Conservation (phyloP, 2,329 filamentous ascomycete genomes). For the Penicillium sp. region DNA sequence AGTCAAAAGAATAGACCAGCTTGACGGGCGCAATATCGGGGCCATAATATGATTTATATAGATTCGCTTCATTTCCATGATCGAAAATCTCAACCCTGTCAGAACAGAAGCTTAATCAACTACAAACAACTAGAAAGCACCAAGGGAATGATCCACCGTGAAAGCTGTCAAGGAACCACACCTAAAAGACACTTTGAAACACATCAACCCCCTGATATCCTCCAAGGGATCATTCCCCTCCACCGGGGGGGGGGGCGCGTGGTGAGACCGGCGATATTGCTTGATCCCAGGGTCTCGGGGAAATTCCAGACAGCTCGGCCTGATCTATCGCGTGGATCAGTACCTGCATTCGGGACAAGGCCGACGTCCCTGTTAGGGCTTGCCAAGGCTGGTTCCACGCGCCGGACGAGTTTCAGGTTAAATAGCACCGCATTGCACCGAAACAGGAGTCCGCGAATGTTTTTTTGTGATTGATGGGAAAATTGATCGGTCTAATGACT, state of each 20-base stretch:
- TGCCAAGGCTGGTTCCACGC: slow-evolving; percentile 25
- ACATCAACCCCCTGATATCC: slow-evolving; percentile 7
- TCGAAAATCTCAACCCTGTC: slow-evolving; percentile 2
- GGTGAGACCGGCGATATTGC: slow-evolving; percentile 10
- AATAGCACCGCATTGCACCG: slow-evolving; percentile 10
- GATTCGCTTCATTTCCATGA: background rate
- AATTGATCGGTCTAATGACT: background rate
- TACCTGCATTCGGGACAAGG: slow-evolving; percentile 11
- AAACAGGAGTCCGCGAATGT: background rate
- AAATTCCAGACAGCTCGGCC: background rate
- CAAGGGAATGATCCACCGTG: background rate
- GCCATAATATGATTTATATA: slow-evolving; percentile 13
- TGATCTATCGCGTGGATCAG: slow-evolving; percentile 1
- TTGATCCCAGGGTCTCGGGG: slow-evolving; percentile 4
- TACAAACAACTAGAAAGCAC: slow-evolving; percentile 11
- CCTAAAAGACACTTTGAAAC: slow-evolving; percentile 15
- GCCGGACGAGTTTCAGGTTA: slow-evolving; percentile 26
- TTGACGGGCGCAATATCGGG: slow-evolving; percentile 5
- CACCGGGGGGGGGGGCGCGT: slow-evolving; percentile 9
- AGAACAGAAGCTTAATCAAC: slow-evolving; percentile 14
- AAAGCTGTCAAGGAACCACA: slow-evolving; percentile 5
- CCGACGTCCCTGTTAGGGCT: slow-evolving; percentile 15
- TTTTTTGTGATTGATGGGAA: background rate
- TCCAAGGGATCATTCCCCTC: slow-evolving; percentile 7
- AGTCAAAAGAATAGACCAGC: slow-evolving; percentile 14